phyloP scores from a whole-genome alignment of 2,329 filamentous ascomycete genomes.

The Sphaerulina vaccinii region DNA sequence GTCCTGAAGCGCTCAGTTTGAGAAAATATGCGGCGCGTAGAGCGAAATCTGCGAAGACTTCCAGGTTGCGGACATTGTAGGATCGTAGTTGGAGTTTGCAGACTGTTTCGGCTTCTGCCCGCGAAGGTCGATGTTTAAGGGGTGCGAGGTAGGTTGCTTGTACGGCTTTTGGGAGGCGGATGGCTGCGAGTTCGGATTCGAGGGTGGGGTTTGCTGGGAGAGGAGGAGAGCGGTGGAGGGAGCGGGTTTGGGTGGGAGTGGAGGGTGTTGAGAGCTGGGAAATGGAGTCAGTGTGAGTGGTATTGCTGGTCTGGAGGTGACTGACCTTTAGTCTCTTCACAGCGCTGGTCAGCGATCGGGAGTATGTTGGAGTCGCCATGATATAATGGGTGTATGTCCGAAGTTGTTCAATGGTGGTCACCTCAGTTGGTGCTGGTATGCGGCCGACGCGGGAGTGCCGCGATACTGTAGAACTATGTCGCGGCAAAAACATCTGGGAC shows the following conservation, averaged over 20 bases:
- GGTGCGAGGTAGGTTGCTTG: constrained; percentile 85
- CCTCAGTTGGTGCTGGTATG: too few relatives aligned
- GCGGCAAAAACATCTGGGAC: too few relatives aligned
- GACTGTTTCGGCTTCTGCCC: not conserved
- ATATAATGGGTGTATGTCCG: too few relatives aligned
- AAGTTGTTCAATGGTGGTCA: too few relatives aligned
- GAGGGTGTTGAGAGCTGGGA: constrained; percentile 28
- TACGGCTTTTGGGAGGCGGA: constrained; percentile 72
- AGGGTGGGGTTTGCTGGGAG: constrained; percentile 16
- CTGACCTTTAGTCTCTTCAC: constrained; percentile 46
- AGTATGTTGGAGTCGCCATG: constrained; percentile 48
- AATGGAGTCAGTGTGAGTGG: not conserved
- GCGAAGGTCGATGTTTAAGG: constrained; percentile 74
- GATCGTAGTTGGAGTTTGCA: constrained; percentile 84
- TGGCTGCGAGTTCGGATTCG: constrained; percentile 32
- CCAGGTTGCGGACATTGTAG: constrained; percentile 83
- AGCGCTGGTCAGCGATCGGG: constrained; percentile 45
- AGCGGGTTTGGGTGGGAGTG: constrained; percentile 16
- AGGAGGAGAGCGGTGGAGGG: constrained; percentile 22
- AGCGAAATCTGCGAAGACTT: constrained; percentile 93
- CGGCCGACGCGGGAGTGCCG: too few relatives aligned
- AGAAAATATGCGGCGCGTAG: constrained; percentile 93
- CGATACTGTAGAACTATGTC: too few relatives aligned
- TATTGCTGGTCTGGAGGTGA: not conserved
- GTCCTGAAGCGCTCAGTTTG: constrained; percentile 78